Evolutionary conservation across 2,329 filamentous ascomycete species (phyloP).

Genomic region (Pyricularia grisea): DNA sequence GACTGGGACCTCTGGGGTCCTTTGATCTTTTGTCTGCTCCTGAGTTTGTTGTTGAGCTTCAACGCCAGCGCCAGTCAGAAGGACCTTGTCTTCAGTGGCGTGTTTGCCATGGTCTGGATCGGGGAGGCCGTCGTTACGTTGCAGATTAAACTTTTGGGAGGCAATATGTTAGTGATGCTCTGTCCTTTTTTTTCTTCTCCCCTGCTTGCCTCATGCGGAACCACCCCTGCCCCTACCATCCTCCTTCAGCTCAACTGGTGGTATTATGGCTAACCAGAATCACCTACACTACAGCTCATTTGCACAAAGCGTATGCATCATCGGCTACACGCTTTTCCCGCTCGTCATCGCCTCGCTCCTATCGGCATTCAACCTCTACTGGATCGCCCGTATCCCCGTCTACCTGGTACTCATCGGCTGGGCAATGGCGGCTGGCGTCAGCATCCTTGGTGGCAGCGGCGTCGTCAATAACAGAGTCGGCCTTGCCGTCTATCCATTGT

Average conservation of each 20-base stretch:
- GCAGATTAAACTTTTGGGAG: conserved; percentile 92
- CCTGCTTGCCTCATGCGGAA: neutral
- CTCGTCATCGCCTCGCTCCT: conserved; percentile 87
- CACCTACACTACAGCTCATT: conserved; percentile 61
- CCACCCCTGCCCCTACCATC: neutral
- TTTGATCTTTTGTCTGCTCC: conserved; percentile 81
- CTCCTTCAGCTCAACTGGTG: neutral
- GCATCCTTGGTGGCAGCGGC: conserved; percentile 89
- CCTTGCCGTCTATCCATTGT: conserved; percentile 87
- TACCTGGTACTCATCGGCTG: conserved; percentile 83
- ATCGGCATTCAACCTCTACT: conserved; percentile 71
- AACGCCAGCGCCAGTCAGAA: conserved; percentile 71
- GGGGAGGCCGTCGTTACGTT: conserved; percentile 94
- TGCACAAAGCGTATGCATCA: conserved; percentile 94
- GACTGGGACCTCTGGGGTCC: conserved; percentile 99
- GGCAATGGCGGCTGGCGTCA: conserved; percentile 86
- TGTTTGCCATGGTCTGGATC: conserved; percentile 95
- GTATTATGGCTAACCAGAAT: neutral
- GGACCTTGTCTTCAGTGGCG: conserved; percentile 85
- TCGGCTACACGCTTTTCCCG: conserved; percentile 96
- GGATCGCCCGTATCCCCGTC: conserved; percentile 78
- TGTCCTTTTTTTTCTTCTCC: neutral
- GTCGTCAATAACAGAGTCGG: conserved; percentile 92
- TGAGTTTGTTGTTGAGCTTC: conserved; percentile 82
- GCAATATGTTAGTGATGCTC: conserved; percentile 70